phyloP scores from a whole-genome alignment of 768 basidiomycete genomes.

The Termitomyces sp. region DNA sequence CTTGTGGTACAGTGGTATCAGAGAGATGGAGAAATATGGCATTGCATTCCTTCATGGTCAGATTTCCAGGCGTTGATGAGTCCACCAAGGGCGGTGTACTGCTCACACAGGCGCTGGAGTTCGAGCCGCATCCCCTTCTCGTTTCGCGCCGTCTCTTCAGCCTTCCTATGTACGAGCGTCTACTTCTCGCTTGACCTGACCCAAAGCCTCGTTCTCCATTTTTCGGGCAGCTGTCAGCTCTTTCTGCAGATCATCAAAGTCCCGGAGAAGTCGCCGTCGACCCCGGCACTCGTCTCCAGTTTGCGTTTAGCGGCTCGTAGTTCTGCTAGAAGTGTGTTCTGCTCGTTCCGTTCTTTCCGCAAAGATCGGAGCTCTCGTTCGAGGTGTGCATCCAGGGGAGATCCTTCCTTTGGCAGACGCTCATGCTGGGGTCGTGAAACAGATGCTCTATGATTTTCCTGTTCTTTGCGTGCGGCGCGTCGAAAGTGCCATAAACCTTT shows the following conservation, averaged over 20 bases:
- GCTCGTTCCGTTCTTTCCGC: slow-evolving; percentile 27
- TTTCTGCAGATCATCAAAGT: slow-evolving; percentile 26
- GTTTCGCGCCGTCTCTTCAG: slow-evolving; percentile 51
- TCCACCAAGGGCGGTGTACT: slow-evolving; percentile 7
- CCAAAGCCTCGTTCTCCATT: slow-evolving; percentile 23
- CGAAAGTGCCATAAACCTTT: slow-evolving; percentile 37
- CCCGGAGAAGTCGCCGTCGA: slow-evolving; percentile 31
- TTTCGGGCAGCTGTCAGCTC: slow-evolving; percentile 26
- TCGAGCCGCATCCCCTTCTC: slow-evolving; percentile 20
- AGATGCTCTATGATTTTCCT: neutral
- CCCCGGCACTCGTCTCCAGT: slow-evolving; percentile 34
- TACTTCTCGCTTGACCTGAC: slow-evolving; percentile 33
- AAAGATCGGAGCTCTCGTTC: slow-evolving; percentile 36
- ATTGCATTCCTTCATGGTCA: neutral
- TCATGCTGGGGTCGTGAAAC: neutral
- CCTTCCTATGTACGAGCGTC: slow-evolving; percentile 55
- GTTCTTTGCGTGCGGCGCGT: neutral
- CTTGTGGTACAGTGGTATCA: neutral
- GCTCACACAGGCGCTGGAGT: slow-evolving; percentile 7
- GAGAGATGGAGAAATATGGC: neutral
- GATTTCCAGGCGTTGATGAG: slow-evolving; percentile 9
- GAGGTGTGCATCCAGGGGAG: slow-evolving; percentile 6
- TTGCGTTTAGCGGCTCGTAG: slow-evolving; percentile 35
- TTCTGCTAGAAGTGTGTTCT: slow-evolving; percentile 24
- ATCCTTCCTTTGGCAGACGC: neutral